Evolutionary conservation across 257 asterid species (phyloP).

Genomic region (Solanum bukasovii): DNA sequence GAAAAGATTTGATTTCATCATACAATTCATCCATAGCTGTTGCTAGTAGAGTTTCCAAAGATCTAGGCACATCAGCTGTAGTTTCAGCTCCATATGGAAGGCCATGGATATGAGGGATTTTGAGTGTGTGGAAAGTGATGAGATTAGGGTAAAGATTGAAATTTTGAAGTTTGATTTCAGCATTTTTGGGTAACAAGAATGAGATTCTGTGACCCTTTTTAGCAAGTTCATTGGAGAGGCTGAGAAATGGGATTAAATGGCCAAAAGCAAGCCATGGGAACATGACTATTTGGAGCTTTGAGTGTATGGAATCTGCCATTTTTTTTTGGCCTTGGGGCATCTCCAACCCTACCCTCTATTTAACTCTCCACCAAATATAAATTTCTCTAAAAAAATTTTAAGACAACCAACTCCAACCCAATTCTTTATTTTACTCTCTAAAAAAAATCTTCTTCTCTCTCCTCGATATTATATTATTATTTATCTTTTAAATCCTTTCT

Average conservation of each 20-base stretch:
- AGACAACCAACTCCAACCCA: neutral
- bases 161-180: slow-evolving; percentile 5
- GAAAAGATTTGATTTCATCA: slow-evolving; percentile 19
- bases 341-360: neutral
- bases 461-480: too few relatives aligned
- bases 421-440: neutral
- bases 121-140: slow-evolving; percentile 22
- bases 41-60: slow-evolving; percentile 6
- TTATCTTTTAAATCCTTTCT: too few relatives aligned
- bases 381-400: too few relatives aligned
- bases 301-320: neutral
- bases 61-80: slow-evolving; percentile 30
- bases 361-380: neutral
- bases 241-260: slow-evolving; percentile 36
- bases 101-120: slow-evolving; percentile 38
- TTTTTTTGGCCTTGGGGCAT: neutral
- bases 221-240: slow-evolving; percentile 38
- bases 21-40: slow-evolving; percentile 37
- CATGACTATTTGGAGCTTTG: slow-evolving; percentile 22
- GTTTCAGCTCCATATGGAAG: slow-evolving; percentile 41
- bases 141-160: slow-evolving; percentile 28
- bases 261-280: slow-evolving; percentile 65
- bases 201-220: slow-evolving; percentile 33
- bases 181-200: slow-evolving; percentile 25
- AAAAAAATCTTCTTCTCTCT: too few relatives aligned